Evolutionary conservation across 2,329 filamentous ascomycete species (phyloP).

Genomic region (Cordyceps javanica): DNA sequence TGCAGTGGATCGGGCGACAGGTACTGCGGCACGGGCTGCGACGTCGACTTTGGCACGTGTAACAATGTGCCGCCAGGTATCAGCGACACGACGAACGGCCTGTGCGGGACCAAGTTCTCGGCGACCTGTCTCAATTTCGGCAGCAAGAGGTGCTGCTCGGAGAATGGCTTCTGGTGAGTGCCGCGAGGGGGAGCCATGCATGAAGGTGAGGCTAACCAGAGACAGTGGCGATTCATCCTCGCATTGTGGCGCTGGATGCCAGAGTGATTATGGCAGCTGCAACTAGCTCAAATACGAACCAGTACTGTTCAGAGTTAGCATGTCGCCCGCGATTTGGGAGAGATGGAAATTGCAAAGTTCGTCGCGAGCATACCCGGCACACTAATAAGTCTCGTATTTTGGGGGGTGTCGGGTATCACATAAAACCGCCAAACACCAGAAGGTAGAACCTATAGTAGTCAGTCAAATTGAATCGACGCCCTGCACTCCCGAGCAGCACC

Average conservation of each 20-base stretch:
- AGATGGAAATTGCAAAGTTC: too few relatives aligned
- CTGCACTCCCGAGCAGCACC: too few relatives aligned
- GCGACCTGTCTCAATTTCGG: constrained; percentile 28
- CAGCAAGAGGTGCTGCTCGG: constrained; percentile 30
- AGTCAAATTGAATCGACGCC: too few relatives aligned
- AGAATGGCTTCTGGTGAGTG: constrained; percentile 30
- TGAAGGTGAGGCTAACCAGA: neutral
- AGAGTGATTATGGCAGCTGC: constrained; percentile 28
- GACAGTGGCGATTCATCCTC: neutral
- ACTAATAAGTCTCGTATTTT: neutral
- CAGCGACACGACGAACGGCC: constrained; percentile 29
- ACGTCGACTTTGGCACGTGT: constrained; percentile 30
- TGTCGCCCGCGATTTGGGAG: neutral
- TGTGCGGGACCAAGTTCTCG: constrained; percentile 27
- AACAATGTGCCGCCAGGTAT: constrained; percentile 18
- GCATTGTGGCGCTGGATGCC: constrained; percentile 30
- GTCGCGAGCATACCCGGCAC: too few relatives aligned
- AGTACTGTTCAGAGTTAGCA: neutral
- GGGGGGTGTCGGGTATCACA: neutral
- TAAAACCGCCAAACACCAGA: neutral
- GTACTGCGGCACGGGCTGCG: constrained; percentile 34
- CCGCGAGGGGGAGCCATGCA: neutral
- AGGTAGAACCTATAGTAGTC: too few relatives aligned
- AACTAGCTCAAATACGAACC: constrained; percentile 10
- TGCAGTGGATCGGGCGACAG: constrained; percentile 25